A percentile compares a stretch with the other conserved stretches of the same genome.
phyloP scores from a whole-genome alignment of 2,329 filamentous ascomycete genomes.

The Coniosporium tulheliwenetii region DNA sequence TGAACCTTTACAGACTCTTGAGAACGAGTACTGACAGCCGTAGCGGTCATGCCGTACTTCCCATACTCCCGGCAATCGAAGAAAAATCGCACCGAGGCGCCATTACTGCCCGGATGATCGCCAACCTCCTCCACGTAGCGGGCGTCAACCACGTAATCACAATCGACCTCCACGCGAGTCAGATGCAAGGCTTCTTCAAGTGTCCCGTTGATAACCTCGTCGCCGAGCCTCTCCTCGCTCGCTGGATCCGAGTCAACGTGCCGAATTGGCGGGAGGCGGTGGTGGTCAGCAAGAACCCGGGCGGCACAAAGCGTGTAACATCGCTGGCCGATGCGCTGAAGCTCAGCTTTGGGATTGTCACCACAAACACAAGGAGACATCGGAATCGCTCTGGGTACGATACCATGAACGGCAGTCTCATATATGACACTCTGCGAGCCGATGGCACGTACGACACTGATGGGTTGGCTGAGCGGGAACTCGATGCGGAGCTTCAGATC shows the following conservation, averaged over 20 bases:
- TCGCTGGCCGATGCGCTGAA: slow-evolving; percentile 91
- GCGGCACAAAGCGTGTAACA: slow-evolving; percentile 92
- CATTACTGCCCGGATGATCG: slow-evolving; percentile 93
- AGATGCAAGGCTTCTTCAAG: slow-evolving; percentile 99
- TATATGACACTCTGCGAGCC: slow-evolving; percentile 36
- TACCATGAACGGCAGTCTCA: slow-evolving; percentile 64
- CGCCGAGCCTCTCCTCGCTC: slow-evolving; percentile 84
- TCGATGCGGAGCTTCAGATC: slow-evolving; percentile 18
- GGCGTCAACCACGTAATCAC: slow-evolving; percentile 97
- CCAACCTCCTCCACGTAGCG: slow-evolving; percentile 83
- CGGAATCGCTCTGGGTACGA: slow-evolving; percentile 20
- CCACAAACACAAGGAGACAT: slow-evolving; percentile 50
- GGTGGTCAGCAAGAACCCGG: slow-evolving; percentile 95
- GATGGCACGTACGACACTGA: slow-evolving; percentile 25
- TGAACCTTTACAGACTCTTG: background rate
- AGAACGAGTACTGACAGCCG: background rate
- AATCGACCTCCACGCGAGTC: slow-evolving; percentile 78
- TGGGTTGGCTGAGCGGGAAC: slow-evolving; percentile 13
- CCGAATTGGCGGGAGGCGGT: slow-evolving; percentile 80
- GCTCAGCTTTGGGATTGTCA: slow-evolving; percentile 94
- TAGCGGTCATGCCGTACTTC: slow-evolving; percentile 78
- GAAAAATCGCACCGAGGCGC: slow-evolving; percentile 96
- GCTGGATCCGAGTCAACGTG: slow-evolving; percentile 88
- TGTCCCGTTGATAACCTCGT: slow-evolving; percentile 96
- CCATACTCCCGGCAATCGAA: slow-evolving; percentile 99